phyloP scores from a whole-genome alignment of 2,329 filamentous ascomycete genomes.

The Curvularia eragrostidis region DNA sequence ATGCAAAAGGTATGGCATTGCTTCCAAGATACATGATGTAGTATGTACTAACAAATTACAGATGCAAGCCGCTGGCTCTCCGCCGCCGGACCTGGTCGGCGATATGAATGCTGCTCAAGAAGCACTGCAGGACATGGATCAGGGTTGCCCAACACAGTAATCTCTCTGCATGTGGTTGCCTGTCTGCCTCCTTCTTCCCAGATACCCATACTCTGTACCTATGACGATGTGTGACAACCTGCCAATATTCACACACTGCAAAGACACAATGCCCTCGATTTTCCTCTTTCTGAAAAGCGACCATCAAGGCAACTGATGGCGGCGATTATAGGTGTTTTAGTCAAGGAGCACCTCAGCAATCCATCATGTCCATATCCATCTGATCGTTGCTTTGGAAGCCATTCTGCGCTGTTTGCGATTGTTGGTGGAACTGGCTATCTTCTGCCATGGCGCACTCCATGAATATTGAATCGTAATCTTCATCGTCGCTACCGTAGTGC shows the following conservation, averaged over 20 bases:
- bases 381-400: slow-evolving; percentile 29
- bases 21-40: not conserved
- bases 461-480: slow-evolving; percentile 68
- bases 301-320: not conserved
- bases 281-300: not conserved
- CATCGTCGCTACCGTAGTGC: slow-evolving; percentile 62
- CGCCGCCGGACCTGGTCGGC: slow-evolving; percentile 87
- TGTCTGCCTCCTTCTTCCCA: slow-evolving; percentile 16
- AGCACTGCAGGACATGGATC: slow-evolving; percentile 61
- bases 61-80: slow-evolving; percentile 97
- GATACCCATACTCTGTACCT: slow-evolving; percentile 33
- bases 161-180: slow-evolving; percentile 10
- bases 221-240: not conserved
- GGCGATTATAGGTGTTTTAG: not conserved
- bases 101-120: slow-evolving; percentile 87
- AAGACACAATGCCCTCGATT: not conserved
- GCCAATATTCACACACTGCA: not conserved
- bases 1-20: slow-evolving; percentile 83
- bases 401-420: slow-evolving; percentile 20
- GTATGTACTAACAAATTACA: slow-evolving; percentile 47
- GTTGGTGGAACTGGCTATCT: slow-evolving; percentile 52
- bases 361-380: slow-evolving; percentile 50
- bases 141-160: slow-evolving; percentile 69
- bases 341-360: slow-evolving; percentile 20
- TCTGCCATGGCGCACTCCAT: slow-evolving; percentile 62